These are phyloP conservation scores for Boeremia exigua DNA, from an alignment of 2,329 filamentous ascomycete species.

Conservation along the genomic window DNA sequence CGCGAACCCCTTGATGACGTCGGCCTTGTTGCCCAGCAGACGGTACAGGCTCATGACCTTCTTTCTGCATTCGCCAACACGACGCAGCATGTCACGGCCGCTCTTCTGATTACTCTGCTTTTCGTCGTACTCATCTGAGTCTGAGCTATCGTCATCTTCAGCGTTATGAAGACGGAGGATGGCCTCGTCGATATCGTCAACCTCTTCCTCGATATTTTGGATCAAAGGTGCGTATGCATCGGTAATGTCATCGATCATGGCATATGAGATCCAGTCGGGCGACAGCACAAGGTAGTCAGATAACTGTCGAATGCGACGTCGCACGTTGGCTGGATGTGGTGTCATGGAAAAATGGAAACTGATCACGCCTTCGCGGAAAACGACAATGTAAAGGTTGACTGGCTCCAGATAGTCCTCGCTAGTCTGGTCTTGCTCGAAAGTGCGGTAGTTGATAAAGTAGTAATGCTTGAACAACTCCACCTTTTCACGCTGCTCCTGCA, in stretches of 20 bases:
- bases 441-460: conserved; percentile 98
- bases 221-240: conserved; percentile 95
- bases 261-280: conserved; percentile 98
- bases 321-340: conserved; percentile 94
- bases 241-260: conserved; percentile 97
- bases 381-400: conserved; percentile 96
- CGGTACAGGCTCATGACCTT: conserved; percentile 96
- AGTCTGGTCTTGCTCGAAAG: conserved; percentile 91
- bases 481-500: conserved; percentile 97
- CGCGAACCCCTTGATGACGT: conserved; percentile 98
- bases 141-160: conserved; percentile 54
- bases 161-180: conserved; percentile 80
- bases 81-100: conserved; percentile 83
- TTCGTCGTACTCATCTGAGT: conserved; percentile 45
- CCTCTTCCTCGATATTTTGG: conserved; percentile 90
- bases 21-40: conserved; percentile 93
- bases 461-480: conserved; percentile 97
- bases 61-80: conserved; percentile 93
- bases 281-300: conserved; percentile 92
- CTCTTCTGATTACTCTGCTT: conserved; percentile 46
- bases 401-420: conserved; percentile 92
- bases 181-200: conserved; percentile 93
- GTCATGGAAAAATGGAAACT: conserved; percentile 98
- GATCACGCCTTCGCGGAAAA: conserved; percentile 93
- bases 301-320: conserved; percentile 88